A percentile compares a stretch with the other conserved stretches of the same genome.
Evolutionary conservation across 345 rosid species (phyloP).

Genomic region (Populus deltoides): DNA sequence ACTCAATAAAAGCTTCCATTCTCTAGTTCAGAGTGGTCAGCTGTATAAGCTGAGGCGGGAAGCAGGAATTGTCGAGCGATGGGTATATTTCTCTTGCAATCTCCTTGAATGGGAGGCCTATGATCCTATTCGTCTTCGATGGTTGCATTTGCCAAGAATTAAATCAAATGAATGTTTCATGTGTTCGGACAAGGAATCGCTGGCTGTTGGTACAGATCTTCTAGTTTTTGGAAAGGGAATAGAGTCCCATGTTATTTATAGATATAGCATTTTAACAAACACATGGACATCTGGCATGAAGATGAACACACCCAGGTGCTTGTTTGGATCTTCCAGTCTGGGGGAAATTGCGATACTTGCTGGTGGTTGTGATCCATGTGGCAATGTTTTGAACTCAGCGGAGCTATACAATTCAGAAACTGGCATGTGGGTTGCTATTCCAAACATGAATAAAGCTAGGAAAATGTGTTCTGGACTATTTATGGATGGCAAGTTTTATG

Average conservation of each 20-base stretch:
- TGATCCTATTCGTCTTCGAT: slow-evolving; percentile 55
- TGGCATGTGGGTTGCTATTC: slow-evolving; percentile 51
- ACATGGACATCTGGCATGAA: slow-evolving; percentile 36
- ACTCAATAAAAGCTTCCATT: slow-evolving; percentile 34
- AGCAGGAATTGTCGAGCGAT: slow-evolving; percentile 42
- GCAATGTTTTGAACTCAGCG: slow-evolving; percentile 48
- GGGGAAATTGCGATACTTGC: slow-evolving; percentile 72
- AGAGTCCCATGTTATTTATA: slow-evolving; percentile 28
- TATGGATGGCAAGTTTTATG: slow-evolving; percentile 79
- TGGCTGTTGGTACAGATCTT: slow-evolving; percentile 46
- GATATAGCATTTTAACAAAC: slow-evolving; percentile 40
- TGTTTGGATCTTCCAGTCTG: slow-evolving; percentile 70
- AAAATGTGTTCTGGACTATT: slow-evolving; percentile 75
- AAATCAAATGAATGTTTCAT: slow-evolving; percentile 37
- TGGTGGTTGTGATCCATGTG: slow-evolving; percentile 65
- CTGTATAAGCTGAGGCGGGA: slow-evolving; percentile 36
- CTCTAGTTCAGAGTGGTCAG: slow-evolving; percentile 29
- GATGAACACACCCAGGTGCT: slow-evolving; percentile 60
- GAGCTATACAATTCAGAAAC: slow-evolving; percentile 71
- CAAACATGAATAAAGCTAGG: slow-evolving; percentile 62
- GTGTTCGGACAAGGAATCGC: slow-evolving; percentile 44
- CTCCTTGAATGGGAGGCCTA: slow-evolving; percentile 75
- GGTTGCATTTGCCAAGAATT: slow-evolving; percentile 75
- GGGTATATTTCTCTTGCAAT: slow-evolving; percentile 79
- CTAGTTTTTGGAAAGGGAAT: slow-evolving; percentile 41